These are phyloP conservation scores for Paraurostyla sp. DNA, from an alignment of 73 alveolate genomes.

Conservation along the genomic window DNA sequence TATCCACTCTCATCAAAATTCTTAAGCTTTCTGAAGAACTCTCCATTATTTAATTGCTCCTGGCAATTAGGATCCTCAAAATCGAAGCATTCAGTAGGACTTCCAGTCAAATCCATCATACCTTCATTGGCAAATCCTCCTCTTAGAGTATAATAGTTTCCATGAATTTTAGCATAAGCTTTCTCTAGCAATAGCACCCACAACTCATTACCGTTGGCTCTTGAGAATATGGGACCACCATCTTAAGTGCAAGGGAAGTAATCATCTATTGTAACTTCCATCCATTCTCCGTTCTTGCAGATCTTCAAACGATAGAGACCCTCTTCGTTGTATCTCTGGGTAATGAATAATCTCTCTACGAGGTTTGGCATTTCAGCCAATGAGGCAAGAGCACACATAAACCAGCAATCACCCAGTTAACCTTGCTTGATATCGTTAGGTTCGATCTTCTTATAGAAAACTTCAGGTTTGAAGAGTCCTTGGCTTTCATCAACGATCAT, in stretches of 20 bases:
- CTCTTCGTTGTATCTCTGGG: conserved; percentile 70
- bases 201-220: conserved; percentile 84
- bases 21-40: conserved; percentile 68
- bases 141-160: conserved; percentile 83
- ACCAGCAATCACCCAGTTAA: conserved; percentile 91
- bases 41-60: conserved; percentile 60
- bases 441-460: conserved; percentile 68
- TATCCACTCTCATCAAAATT: conserved; percentile 67
- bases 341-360: conserved; percentile 72
- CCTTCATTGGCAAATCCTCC: conserved; percentile 85
- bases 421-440: conserved; percentile 90
- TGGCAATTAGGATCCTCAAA: conserved; percentile 55
- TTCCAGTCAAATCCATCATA: conserved; percentile 88
- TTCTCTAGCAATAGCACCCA: conserved; percentile 93
- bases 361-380: conserved; percentile 86
- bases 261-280: conserved; percentile 93
- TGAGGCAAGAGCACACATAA: conserved; percentile 85
- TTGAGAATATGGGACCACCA: conserved; percentile 91
- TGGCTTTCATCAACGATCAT: conserved; percentile 57
- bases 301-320: conserved; percentile 78
- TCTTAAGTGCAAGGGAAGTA: conserved; percentile 86
- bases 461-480: conserved; percentile 44
- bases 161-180: conserved; percentile 95
- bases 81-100: conserved; percentile 78
- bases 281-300: conserved; percentile 93